Conservation (phyloP, 176 grass and related monocot species). For the Bromus sterilis region DNA sequence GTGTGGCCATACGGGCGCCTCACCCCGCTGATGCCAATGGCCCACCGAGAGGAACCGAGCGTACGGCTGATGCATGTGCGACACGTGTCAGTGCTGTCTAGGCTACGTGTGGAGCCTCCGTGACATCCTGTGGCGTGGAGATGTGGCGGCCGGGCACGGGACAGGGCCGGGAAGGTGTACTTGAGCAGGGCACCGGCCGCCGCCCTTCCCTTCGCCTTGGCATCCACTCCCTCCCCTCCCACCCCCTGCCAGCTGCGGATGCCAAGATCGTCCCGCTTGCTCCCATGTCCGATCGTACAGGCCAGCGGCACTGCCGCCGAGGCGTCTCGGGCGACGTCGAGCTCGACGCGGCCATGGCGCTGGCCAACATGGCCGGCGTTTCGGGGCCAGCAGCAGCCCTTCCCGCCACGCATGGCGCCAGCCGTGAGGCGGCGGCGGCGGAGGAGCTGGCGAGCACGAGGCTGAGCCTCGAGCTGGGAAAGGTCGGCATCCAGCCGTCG, state of each 20-base stretch:
- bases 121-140: neutral
- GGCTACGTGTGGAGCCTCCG: neutral
- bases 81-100: constrained; percentile 23
- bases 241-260: neutral
- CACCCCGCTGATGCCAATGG: neutral
- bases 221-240: neutral
- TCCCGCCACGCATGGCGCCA: neutral
- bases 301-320: constrained; percentile 24
- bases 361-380: constrained; percentile 44
- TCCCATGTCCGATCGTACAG: constrained; percentile 20
- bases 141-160: constrained; percentile 33
- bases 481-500: constrained; percentile 7
- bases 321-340: constrained; percentile 48
- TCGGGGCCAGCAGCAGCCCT: neutral
- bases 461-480: constrained; percentile 30
- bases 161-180: constrained; percentile 15
- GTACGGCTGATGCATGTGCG: neutral
- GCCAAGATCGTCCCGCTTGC: neutral
- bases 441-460: constrained; percentile 15
- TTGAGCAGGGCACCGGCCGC: neutral
- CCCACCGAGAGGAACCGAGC: neutral
- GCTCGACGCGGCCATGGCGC: constrained; percentile 57
- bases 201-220: neutral
- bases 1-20: neutral
- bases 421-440: neutral